Conservation (phyloP, 169 alveolate genomes). For the Plasmodium coatneyi region DNA sequence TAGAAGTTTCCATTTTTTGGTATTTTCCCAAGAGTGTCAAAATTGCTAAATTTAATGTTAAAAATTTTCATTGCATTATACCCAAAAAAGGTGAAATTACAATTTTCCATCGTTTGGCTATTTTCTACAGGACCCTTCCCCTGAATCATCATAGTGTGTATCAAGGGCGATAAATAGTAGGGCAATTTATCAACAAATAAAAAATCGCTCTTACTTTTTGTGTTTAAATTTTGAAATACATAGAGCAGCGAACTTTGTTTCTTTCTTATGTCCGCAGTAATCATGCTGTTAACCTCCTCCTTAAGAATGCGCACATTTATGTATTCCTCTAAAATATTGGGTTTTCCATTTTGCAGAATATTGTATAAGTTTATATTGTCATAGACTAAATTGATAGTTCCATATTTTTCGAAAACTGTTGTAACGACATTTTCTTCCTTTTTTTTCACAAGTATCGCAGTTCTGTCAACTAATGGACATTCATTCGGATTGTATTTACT, state of each 20-base stretch:
- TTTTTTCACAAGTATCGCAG: slow-evolving; percentile 48
- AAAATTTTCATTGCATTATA: slow-evolving; percentile 51
- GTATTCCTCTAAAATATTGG: slow-evolving; percentile 51
- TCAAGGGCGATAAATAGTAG: slow-evolving; percentile 57
- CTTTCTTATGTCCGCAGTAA: slow-evolving; percentile 63
- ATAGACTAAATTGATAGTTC: slow-evolving; percentile 20
- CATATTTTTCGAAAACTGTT: slow-evolving; percentile 51
- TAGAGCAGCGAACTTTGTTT: slow-evolving; percentile 63
- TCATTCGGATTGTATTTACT: slow-evolving; percentile 51
- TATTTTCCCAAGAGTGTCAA: slow-evolving; percentile 21
- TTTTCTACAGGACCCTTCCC: slow-evolving; percentile 40
- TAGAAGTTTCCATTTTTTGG: slow-evolving; percentile 65
- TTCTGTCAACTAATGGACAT: slow-evolving; percentile 60
- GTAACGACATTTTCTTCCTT: slow-evolving; percentile 37
- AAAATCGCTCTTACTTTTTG: slow-evolving; percentile 32
- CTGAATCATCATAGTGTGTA: slow-evolving; percentile 58
- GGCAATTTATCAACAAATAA: slow-evolving; percentile 71
- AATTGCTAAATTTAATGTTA: slow-evolving; percentile 57
- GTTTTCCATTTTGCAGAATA: slow-evolving; percentile 36
- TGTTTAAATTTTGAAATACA: slow-evolving; percentile 67
- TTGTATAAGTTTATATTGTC: slow-evolving; percentile 53
- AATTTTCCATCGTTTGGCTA: slow-evolving; percentile 5
- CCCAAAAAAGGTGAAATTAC: slow-evolving; percentile 64
- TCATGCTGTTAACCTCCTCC: slow-evolving; percentile 69
- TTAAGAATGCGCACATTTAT: slow-evolving; percentile 44